Evolutionary conservation across 1,284 basidiomycete species (phyloP).

Genomic region (Gomphus sp.): DNA sequence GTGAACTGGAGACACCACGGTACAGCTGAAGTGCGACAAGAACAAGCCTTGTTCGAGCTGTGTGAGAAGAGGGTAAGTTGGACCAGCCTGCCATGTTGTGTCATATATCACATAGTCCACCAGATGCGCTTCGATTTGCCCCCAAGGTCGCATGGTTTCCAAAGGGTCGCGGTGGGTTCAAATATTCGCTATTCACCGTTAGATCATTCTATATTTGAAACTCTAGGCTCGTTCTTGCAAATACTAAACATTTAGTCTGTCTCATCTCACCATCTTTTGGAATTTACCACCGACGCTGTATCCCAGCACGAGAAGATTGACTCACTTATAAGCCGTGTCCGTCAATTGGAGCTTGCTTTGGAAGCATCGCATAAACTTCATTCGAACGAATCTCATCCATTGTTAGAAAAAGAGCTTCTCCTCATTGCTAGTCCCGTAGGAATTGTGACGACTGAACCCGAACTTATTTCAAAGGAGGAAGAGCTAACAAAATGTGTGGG

Average conservation of each 20-base stretch:
- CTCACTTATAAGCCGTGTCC: background rate
- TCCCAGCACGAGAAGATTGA: slow-evolving; percentile 9
- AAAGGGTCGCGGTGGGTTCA: slow-evolving; percentile 4
- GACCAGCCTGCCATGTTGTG: background rate
- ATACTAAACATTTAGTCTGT: slow-evolving; percentile 5
- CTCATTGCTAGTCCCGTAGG: slow-evolving; percentile 4
- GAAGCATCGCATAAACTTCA: slow-evolving; percentile 1
- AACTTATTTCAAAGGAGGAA: background rate
- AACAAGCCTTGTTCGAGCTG: slow-evolving; percentile 9
- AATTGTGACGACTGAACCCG: background rate
- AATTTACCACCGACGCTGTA: background rate
- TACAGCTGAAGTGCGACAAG: slow-evolving; percentile 10
- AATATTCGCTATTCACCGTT: background rate
- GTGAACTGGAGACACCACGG: background rate
- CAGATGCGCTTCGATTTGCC: slow-evolving; percentile 8
- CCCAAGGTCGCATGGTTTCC: slow-evolving; percentile 1
- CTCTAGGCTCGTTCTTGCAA: slow-evolving; percentile 1
- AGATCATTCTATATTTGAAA: background rate
- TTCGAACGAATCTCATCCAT: slow-evolving; percentile 1
- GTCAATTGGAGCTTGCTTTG: slow-evolving; percentile 2
- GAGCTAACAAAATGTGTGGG: slow-evolving; percentile 3
- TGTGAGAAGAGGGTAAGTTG: slow-evolving; percentile 4
- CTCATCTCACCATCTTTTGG: background rate
- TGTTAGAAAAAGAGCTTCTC: slow-evolving; percentile 1
- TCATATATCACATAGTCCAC: background rate